These are phyloP conservation scores for Geotrichum australiense DNA, from an alignment of 1,139 yeast genomes.

Conservation along the genomic window DNA sequence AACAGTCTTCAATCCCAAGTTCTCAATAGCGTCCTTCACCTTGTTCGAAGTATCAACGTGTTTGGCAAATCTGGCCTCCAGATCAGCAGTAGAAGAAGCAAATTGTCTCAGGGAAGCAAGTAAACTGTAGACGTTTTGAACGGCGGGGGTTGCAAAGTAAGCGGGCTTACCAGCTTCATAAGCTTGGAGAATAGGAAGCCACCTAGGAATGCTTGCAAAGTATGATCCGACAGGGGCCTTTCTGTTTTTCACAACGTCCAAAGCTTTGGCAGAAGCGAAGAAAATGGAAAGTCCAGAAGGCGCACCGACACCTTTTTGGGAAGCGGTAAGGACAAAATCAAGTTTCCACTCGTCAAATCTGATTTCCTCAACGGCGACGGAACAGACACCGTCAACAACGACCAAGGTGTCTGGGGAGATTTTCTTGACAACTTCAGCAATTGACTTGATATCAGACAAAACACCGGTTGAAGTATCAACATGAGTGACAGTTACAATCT, in stretches of 20 bases:
- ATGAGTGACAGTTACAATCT: constrained; percentile 79
- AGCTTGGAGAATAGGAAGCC: constrained; percentile 86
- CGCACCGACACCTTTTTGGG: constrained; percentile 92
- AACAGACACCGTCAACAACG: constrained; percentile 90
- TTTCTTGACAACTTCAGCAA: constrained; percentile 54
- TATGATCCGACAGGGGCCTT: constrained; percentile 55
- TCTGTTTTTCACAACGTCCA: constrained; percentile 47
- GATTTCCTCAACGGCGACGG: constrained; percentile 80
- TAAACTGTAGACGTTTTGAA: constrained; percentile 77
- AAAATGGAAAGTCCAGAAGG: constrained; percentile 88
- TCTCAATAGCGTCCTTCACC: constrained; percentile 52
- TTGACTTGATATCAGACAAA: constrained; percentile 59
- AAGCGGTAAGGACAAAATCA: constrained; percentile 83
- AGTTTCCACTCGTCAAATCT: constrained; percentile 87
- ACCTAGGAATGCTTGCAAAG: constrained; percentile 72
- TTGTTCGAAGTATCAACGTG: constrained; percentile 57
- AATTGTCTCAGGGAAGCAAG: constrained; percentile 73
- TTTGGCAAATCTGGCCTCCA: constrained; percentile 55
- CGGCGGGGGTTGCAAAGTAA: constrained; percentile 92
- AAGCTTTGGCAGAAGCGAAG: constrained; percentile 69
- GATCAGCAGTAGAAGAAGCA: constrained; percentile 44
- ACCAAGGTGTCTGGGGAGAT: constrained; percentile 75
- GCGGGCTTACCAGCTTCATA: constrained; percentile 79
- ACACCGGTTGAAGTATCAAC: constrained; percentile 97
- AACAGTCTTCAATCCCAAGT: constrained; percentile 61